Conservation (phyloP, 2,329 filamentous ascomycete genomes). For the Metarhizium anisopliae region DNA sequence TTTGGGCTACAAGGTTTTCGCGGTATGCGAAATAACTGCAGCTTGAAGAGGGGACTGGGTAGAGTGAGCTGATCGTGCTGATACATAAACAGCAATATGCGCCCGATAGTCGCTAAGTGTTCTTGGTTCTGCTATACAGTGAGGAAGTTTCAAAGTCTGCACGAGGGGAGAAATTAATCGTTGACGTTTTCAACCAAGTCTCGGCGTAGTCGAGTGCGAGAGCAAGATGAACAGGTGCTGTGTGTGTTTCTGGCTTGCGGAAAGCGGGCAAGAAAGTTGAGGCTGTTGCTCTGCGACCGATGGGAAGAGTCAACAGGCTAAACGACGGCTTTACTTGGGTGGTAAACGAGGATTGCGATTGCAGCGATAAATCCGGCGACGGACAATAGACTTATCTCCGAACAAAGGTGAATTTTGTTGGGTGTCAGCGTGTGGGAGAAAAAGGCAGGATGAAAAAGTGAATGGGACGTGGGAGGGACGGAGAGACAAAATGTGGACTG, state of each 20-base stretch:
- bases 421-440: conserved; percentile 2
- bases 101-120: conserved; percentile 22
- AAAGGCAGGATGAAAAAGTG: conserved; percentile 5
- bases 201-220: neutral
- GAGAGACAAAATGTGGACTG: conserved; percentile 10
- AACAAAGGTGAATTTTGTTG: conserved; percentile 4
- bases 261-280: neutral
- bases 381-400: neutral
- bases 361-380: neutral
- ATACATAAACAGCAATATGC: conserved; percentile 81
- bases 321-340: neutral
- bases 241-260: neutral
- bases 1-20: conserved; percentile 87
- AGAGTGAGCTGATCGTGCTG: conserved; percentile 84
- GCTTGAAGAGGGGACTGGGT: conserved; percentile 93
- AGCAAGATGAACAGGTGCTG: neutral
- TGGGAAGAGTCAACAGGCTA: conserved; percentile 7
- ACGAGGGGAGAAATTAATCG: neutral
- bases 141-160: neutral
- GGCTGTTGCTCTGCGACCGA: conserved; percentile 12
- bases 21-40: conserved; percentile 94
- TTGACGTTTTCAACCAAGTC: neutral
- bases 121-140: conserved; percentile 8
- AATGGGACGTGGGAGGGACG: conserved; percentile 8
- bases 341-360: neutral